Conservation (phyloP, 768 basidiomycete genomes). For the Leccinum uliginosum region DNA sequence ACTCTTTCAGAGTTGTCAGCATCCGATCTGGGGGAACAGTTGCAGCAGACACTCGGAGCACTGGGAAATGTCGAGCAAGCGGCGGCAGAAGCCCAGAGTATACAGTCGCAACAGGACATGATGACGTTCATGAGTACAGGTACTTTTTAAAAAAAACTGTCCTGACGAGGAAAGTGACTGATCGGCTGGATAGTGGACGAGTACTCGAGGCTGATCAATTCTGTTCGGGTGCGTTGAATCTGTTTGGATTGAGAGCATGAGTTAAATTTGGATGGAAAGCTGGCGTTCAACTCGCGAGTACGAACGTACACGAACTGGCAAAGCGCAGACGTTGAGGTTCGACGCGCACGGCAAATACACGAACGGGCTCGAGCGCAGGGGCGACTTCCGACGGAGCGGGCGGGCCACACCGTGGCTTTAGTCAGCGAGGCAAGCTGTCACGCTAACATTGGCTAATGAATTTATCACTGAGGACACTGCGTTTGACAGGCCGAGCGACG, state of each 20-base stretch:
- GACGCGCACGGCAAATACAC: constrained; percentile 68
- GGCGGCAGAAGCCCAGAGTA: constrained; percentile 67
- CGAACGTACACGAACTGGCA: constrained; percentile 83
- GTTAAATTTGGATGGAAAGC: constrained; percentile 36
- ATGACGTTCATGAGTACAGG: constrained; percentile 76
- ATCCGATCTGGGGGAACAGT: constrained; percentile 70
- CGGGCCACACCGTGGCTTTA: constrained; percentile 69
- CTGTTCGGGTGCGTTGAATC: constrained; percentile 63
- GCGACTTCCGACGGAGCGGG: constrained; percentile 61
- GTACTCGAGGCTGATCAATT: constrained; percentile 86
- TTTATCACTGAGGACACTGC: neutral
- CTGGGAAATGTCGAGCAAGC: constrained; percentile 73
- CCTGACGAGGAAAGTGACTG: neutral
- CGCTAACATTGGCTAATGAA: neutral
- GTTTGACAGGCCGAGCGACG: constrained; percentile 71
- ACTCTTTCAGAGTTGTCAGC: constrained; percentile 63
- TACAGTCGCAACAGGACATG: constrained; percentile 80
- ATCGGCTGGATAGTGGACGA: constrained; percentile 59
- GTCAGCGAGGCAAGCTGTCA: constrained; percentile 66
- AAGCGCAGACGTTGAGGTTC: constrained; percentile 67
- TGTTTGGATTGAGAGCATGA: neutral
- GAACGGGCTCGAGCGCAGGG: constrained; percentile 83
- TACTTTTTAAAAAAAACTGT: constrained; percentile 16
- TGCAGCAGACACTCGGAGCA: constrained; percentile 64
- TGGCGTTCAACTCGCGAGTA: constrained; percentile 85